Conservation (phyloP, 1,139 yeast species). For the Geotrichum candidum region DNA sequence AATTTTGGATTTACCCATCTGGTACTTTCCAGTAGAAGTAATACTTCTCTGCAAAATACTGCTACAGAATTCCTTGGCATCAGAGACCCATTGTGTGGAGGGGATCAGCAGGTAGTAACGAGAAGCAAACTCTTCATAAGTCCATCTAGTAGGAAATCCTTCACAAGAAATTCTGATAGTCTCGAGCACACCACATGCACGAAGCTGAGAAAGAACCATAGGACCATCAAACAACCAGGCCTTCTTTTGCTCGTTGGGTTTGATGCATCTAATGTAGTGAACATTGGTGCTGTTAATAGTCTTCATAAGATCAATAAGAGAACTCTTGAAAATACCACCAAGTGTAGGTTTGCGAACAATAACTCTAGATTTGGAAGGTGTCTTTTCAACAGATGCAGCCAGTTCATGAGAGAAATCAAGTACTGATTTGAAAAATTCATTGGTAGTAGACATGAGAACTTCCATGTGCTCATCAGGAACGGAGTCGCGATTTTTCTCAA, state of each 20-base stretch:
- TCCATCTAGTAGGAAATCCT: conserved; percentile 96
- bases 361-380: conserved; percentile 25
- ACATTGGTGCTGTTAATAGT: conserved; percentile 93
- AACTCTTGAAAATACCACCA: conserved; percentile 89
- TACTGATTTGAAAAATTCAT: conserved; percentile 57
- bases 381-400: conserved; percentile 47
- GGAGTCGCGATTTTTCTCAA: conserved; percentile 94
- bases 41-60: conserved; percentile 60
- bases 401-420: conserved; percentile 59
- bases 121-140: conserved; percentile 87
- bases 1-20: conserved; percentile 73
- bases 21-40: conserved; percentile 64
- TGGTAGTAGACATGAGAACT: conserved; percentile 64
- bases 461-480: conserved; percentile 94
- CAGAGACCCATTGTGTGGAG: conserved; percentile 59
- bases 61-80: conserved; percentile 59
- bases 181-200: conserved; percentile 99
- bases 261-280: conserved; percentile 94
- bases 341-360: conserved; percentile 82
- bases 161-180: conserved; percentile 96
- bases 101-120: conserved; percentile 80
- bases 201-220: conserved; percentile 89
- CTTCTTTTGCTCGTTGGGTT: conserved; percentile 87
- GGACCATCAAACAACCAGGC: conserved; percentile 96
- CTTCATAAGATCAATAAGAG: conserved; percentile 85